Conservation (phyloP, 805 yeast species). For the Zygoascus ofunaensis region DNA sequence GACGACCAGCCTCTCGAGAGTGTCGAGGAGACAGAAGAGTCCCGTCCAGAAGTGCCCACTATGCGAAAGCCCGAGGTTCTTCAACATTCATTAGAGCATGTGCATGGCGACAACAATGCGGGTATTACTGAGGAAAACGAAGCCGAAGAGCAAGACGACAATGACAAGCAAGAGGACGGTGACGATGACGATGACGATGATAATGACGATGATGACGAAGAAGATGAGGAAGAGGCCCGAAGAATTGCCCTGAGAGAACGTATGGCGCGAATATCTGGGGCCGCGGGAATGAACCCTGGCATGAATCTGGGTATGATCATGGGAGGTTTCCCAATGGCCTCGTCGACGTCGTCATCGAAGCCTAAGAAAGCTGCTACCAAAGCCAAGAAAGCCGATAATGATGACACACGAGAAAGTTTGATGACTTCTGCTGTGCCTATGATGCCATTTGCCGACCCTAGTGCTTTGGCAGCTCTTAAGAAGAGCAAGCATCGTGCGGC, state of each 20-base stretch:
- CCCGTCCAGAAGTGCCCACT: too few relatives aligned
- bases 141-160: constrained; percentile 5
- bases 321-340: constrained; percentile 6
- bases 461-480: constrained; percentile 20
- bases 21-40: constrained; percentile 4
- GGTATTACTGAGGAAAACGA: constrained; percentile 4
- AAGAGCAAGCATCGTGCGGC: constrained; percentile 4
- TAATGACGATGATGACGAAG: constrained; percentile 28
- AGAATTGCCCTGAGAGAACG: constrained; percentile 75
- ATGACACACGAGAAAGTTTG: constrained; percentile 16
- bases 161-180: constrained; percentile 19
- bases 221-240: constrained; percentile 44
- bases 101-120: not conserved
- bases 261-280: constrained; percentile 94
- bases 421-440: constrained; percentile 40
- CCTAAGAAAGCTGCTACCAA: constrained; percentile 7
- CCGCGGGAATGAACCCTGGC: constrained; percentile 41
- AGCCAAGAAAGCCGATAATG: constrained; percentile 23
- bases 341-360: not conserved
- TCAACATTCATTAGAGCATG: not conserved
- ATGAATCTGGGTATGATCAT: constrained; percentile 17
- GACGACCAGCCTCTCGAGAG: not conserved
- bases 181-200: constrained; percentile 27
- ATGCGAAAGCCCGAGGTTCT: too few relatives aligned
- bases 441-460: constrained; percentile 44